A percentile compares a stretch with the other conserved stretches of the same genome.
Evolutionary conservation across 2,329 filamentous ascomycete genomes (phyloP).

Genomic region (Hansfordia pulvinata): DNA sequence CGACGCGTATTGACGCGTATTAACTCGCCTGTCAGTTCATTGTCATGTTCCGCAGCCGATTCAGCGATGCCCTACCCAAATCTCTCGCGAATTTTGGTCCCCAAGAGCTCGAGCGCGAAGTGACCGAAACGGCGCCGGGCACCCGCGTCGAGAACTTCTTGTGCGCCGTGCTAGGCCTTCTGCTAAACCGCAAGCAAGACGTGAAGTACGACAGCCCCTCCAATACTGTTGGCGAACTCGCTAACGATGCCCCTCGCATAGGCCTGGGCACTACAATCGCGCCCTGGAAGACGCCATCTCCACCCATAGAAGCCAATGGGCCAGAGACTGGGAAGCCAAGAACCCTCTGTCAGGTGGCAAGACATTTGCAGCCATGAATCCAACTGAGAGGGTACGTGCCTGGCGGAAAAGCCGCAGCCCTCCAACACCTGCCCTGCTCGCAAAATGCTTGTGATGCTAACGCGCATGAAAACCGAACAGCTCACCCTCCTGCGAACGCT

Average conservation of each 20-base stretch:
- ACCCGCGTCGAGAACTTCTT: constrained; percentile 78
- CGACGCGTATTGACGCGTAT: constrained; percentile 29
- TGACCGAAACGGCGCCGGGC: constrained; percentile 64
- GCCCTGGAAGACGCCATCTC: constrained; percentile 88
- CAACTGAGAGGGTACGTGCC: constrained; percentile 60
- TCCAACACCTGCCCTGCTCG: too few relatives aligned
- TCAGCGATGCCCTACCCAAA: constrained; percentile 78
- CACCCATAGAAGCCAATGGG: constrained; percentile 80
- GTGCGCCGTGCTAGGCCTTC: constrained; percentile 75
- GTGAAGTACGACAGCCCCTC: constrained; percentile 63
- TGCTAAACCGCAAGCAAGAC: constrained; percentile 95
- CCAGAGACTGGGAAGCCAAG: constrained; percentile 64
- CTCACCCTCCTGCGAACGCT: constrained; percentile 72
- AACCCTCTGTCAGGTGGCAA: constrained; percentile 72
- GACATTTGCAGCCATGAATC: constrained; percentile 71
- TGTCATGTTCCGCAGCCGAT: constrained; percentile 93
- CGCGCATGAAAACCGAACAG: constrained; percentile 31
- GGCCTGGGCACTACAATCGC: constrained; percentile 81
- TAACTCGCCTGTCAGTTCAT: constrained; percentile 57
- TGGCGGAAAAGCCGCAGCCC: not conserved
- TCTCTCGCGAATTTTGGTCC: constrained; percentile 83
- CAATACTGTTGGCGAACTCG: constrained; percentile 2
- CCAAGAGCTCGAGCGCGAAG: constrained; percentile 83
- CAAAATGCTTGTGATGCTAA: constrained; percentile 6
- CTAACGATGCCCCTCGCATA: constrained; percentile 21